Percentiles rank a stretch among this genome's conserved stretches.
Conservation (phyloP, 805 yeast species). For the Cyberlindnera mycetangii region DNA sequence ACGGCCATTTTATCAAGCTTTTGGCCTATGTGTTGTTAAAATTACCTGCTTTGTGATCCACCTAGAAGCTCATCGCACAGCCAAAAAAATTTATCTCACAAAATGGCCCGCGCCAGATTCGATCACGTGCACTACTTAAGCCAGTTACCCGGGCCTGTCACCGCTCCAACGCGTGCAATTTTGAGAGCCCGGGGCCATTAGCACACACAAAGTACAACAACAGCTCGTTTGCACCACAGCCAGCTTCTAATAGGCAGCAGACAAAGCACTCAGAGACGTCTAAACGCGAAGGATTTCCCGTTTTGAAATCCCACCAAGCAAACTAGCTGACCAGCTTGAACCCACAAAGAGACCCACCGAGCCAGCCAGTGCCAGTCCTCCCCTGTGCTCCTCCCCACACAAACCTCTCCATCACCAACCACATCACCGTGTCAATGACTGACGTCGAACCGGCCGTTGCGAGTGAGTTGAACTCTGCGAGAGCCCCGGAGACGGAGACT, state of each 20-base stretch:
- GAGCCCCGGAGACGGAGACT: not conserved
- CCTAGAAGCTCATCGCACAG: slow-evolving; percentile 22
- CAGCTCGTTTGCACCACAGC: not conserved
- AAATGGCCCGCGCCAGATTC: slow-evolving; percentile 5
- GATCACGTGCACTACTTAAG: slow-evolving; percentile 1
- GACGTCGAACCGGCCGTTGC: slow-evolving; percentile 15
- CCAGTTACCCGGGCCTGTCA: slow-evolving; percentile 9
- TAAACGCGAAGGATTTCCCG: not conserved
- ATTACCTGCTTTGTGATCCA: no score
- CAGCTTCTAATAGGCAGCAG: no score
- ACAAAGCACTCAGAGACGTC: not conserved
- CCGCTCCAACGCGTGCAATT: slow-evolving; percentile 4
- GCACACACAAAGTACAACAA: slow-evolving; percentile 1
- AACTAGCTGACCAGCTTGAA: not conserved
- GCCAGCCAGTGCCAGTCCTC: not conserved
- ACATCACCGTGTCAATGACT: slow-evolving; percentile 15
- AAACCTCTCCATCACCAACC: not conserved
- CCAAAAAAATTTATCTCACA: slow-evolving; percentile 14
- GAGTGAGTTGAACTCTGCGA: slow-evolving; percentile 3
- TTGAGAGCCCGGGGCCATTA: slow-evolving; percentile 5
- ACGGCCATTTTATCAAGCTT: slow-evolving; percentile 26
- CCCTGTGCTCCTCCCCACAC: not conserved
- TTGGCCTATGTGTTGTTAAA: no score
- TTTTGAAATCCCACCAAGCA: no score
- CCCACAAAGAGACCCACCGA: not conserved